Percentiles rank a stretch among this genome's conserved stretches.
Conservation (phyloP, 805 yeast genomes). For the Hermanozyma aechmeae region DNA sequence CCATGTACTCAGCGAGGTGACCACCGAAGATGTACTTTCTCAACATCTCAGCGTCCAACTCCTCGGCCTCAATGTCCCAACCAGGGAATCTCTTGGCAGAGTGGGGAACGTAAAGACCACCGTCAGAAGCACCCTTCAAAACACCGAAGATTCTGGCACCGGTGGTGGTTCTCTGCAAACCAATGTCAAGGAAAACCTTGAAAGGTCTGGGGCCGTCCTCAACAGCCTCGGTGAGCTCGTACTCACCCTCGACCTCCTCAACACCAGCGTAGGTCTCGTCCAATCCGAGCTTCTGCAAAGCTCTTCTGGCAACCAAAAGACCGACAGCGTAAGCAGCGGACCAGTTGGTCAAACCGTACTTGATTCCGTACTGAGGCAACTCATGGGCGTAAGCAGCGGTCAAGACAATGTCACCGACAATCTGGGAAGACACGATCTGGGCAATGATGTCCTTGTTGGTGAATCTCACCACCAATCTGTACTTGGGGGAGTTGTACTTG, state of each 20-base stretch:
- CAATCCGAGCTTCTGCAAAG: conserved; percentile 92
- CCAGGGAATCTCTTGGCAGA: conserved; percentile 99
- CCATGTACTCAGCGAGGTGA: conserved; percentile 99
- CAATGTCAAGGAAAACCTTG: conserved; percentile 98
- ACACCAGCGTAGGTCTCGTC: conserved; percentile 98
- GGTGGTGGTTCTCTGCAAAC: conserved; percentile 99
- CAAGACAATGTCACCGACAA: conserved; percentile 93
- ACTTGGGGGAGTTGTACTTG: conserved; percentile 98
- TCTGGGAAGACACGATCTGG: conserved; percentile 93
- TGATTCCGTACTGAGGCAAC: conserved; percentile 95
- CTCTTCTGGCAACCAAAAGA: conserved; percentile 97
- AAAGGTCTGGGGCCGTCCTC: conserved; percentile 99
- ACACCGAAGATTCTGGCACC: conserved; percentile 99
- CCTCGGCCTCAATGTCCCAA: conserved; percentile 98
- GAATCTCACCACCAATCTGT: conserved; percentile 99
- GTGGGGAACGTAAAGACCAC: conserved; percentile 99
- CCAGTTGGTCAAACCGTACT: conserved; percentile 99
- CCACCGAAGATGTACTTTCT: conserved; percentile 99
- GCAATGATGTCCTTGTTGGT: conserved; percentile 99
- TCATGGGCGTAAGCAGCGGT: conserved; percentile 99
- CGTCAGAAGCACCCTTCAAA: conserved; percentile 99
- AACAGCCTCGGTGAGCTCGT: conserved; percentile 95
- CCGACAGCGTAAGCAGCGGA: conserved; percentile 99
- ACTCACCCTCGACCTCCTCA: conserved; percentile 99
- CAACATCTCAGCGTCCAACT: conserved; percentile 92